phyloP scores from a whole-genome alignment of 345 rosid species.

The Raphanus sativus region DNA sequence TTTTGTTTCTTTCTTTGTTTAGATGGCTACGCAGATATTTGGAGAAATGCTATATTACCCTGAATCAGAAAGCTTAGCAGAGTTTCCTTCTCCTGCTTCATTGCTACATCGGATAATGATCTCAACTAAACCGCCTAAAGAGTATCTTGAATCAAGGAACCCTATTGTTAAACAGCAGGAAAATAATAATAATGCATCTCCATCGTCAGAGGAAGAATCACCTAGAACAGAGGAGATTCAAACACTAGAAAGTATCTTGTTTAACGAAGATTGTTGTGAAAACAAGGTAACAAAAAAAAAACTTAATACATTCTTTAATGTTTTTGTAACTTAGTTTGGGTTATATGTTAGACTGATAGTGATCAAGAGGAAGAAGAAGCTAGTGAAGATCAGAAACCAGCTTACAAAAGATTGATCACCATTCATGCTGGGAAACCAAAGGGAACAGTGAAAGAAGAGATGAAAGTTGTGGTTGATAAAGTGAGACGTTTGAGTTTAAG shows the following conservation, averaged over 20 bases:
- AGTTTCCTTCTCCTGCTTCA: conserved; percentile 85
- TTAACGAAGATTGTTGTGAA: conserved; percentile 24
- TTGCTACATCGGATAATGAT: conserved; percentile 70
- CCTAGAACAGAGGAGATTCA: conserved; percentile 35
- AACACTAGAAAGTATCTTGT: conserved; percentile 33
- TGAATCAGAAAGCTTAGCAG: conserved; percentile 54
- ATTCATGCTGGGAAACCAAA: conserved; percentile 63
- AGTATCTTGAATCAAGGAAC: conserved; percentile 60
- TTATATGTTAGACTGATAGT: conserved; percentile 34
- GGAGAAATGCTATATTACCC: conserved; percentile 71
- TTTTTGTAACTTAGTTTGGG: not conserved
- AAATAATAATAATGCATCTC: conserved; percentile 34
- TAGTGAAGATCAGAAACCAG: conserved; percentile 38
- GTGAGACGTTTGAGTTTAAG: conserved; percentile 79
- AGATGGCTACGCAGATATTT: conserved; percentile 76
- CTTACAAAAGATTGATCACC: conserved; percentile 52
- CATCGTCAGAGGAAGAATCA: conserved; percentile 49
- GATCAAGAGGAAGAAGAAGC: conserved; percentile 45
- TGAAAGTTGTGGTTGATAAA: conserved; percentile 43
- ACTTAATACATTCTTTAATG: not conserved
- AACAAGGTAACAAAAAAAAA: not conserved
- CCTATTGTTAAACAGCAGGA: conserved; percentile 43
- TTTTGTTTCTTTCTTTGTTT: not conserved
- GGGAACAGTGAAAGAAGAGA: conserved; percentile 47
- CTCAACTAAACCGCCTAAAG: conserved; percentile 94